Conservation (phyloP, 179 eudicot genomes). For the Spinacia oleracea region DNA sequence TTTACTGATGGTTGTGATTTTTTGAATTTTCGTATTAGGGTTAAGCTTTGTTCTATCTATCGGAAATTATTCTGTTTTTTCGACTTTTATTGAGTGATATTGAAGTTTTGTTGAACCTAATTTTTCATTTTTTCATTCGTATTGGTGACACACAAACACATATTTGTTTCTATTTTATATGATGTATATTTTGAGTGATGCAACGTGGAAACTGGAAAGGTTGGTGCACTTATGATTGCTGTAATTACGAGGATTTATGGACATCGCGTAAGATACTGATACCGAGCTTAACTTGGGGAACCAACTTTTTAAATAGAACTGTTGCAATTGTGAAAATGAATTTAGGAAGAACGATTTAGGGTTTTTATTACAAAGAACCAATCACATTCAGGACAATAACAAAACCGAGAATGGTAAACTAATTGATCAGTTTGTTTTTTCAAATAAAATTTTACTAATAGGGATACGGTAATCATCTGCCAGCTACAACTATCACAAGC, state of each 20-base stretch:
- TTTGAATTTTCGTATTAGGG: neutral
- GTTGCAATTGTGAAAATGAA: neutral
- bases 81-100: neutral
- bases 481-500: neutral
- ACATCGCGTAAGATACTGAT: neutral
- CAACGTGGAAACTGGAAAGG: neutral
- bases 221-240: neutral
- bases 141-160: neutral
- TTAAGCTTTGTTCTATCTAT: neutral
- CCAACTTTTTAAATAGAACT: neutral
- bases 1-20: neutral
- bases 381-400: neutral
- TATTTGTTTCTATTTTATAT: neutral
- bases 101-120: neutral
- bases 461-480: neutral
- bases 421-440: neutral
- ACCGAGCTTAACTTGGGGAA: neutral
- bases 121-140: neutral
- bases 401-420: neutral
- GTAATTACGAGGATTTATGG: neutral
- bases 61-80: neutral
- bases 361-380: neutral
- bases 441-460: neutral
- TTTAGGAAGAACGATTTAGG: neutral
- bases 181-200: neutral